Evolutionary conservation across 306 rosid species (phyloP), one percentile per base, ranked within the genome.

Genomic region (Gastrolobium bilobum): DNA sequence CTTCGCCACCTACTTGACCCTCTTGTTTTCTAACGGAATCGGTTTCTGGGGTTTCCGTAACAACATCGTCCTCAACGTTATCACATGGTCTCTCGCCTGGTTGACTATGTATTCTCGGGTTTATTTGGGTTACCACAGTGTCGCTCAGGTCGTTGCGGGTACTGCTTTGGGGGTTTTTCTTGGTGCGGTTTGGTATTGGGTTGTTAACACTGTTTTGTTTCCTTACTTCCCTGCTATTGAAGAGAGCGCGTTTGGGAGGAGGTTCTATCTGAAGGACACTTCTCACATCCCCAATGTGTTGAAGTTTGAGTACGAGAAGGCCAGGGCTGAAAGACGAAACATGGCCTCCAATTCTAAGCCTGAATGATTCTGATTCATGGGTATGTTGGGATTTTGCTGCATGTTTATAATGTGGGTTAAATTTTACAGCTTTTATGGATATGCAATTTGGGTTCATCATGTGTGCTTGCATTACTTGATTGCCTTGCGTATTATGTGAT

Each of bases 271-370:
- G 4, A 93, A 93, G 93, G 98, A 95, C 46, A 95, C 97, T 81
- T 88, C 97, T 5, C 98, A 95, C 50, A 93, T 95, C 48, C 77
- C 57, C 38, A 89, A 93, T 81, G 97, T 93, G 40, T 86, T 95
- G 84, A 85, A 93, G 93, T 95, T 95, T 67, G 99, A 95, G 89
- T 95, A 93, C 9, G 97, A 95, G 5, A 90, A 86, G 60, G 93
- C 97, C 2, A 87, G 98, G 48, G 95, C 88, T 56, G 90, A 88
- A 3, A 86, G 99, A 79, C 71, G 11, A 26, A 84, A 72, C 3
- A 4, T 54, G 65, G 79, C 68, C 29, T 64, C 83, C 40, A 84
- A 85, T 84, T 76, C 82, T 10, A 84, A 82, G 68, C 70, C 80
- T 29, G 86, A 81, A 48, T 75, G 57, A 52, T 20, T 20, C 26